Evolutionary conservation across 1,139 yeast species (phyloP).

Genomic region (Yamadazyma dushanensis): DNA sequence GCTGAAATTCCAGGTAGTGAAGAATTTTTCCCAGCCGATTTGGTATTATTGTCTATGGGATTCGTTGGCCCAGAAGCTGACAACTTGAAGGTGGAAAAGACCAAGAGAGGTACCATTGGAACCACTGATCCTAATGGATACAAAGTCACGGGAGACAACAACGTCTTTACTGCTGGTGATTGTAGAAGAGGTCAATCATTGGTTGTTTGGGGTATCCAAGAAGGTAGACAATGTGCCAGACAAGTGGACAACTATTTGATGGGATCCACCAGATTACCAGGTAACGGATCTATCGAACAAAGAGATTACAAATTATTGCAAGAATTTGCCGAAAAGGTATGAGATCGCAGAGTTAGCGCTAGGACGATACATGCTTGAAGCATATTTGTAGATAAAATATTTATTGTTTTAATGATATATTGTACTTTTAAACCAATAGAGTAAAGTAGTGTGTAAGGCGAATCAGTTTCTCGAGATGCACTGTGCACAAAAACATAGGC

Average conservation of each 20-base stretch:
- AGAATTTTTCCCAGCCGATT: slow-evolving; percentile 91
- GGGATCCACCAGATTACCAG: slow-evolving; percentile 84
- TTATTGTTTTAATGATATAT: slow-evolving; percentile 3
- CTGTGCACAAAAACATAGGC: no score
- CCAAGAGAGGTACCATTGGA: slow-evolving; percentile 83
- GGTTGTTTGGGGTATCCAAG: slow-evolving; percentile 99
- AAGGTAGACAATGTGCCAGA: slow-evolving; percentile 98
- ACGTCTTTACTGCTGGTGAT: slow-evolving; percentile 94
- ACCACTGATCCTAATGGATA: slow-evolving; percentile 71
- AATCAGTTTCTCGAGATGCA: no score
- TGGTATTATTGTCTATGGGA: slow-evolving; percentile 94
- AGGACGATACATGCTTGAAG: neutral
- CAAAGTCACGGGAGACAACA: slow-evolving; percentile 57
- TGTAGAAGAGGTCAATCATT: slow-evolving; percentile 98
- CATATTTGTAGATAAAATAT: neutral
- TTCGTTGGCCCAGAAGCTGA: slow-evolving; percentile 95
- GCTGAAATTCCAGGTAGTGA: slow-evolving; percentile 95
- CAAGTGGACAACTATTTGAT: slow-evolving; percentile 81
- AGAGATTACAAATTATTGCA: slow-evolving; percentile 74
- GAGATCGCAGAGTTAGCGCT: slow-evolving; percentile 9
- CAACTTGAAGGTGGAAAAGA: slow-evolving; percentile 68
- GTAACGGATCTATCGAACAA: slow-evolving; percentile 88
- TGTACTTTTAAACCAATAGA: no score
- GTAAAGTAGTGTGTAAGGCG: no score
- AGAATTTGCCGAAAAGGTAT: slow-evolving; percentile 66